Evolutionary conservation across 2,329 filamentous ascomycete species (phyloP).

Genomic region (Trichoderma citrinoviride): DNA sequence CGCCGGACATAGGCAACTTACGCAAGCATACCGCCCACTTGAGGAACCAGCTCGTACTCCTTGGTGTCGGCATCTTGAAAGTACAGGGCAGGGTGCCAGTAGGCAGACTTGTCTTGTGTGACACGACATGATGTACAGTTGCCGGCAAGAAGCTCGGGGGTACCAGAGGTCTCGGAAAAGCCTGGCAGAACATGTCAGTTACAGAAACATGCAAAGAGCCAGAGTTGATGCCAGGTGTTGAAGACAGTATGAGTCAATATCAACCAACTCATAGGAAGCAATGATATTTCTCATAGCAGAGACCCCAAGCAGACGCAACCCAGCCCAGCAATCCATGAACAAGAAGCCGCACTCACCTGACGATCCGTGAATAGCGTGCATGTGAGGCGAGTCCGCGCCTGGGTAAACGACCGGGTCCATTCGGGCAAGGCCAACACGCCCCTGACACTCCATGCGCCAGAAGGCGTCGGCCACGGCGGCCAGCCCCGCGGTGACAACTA

Average conservation of each 20-base stretch:
- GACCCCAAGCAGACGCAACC: neutral
- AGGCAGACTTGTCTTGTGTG: slow-evolving; percentile 78
- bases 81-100: slow-evolving; percentile 80
- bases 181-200: slow-evolving; percentile 45
- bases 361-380: slow-evolving; percentile 73
- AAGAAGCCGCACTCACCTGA: slow-evolving; percentile 56
- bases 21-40: slow-evolving; percentile 82
- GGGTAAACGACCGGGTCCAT: slow-evolving; percentile 74
- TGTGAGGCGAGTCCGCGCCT: slow-evolving; percentile 60
- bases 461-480: slow-evolving; percentile 60
- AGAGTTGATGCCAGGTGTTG: neutral
- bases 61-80: slow-evolving; percentile 67
- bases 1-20: slow-evolving; percentile 48
- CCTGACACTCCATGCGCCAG: slow-evolving; percentile 86
- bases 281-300: neutral
- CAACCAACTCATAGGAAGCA: neutral
- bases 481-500: slow-evolving; percentile 35
- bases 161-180: slow-evolving; percentile 59
- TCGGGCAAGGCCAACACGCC: slow-evolving; percentile 64
- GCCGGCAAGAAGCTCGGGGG: slow-evolving; percentile 55
- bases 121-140: slow-evolving; percentile 81
- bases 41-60: slow-evolving; percentile 64
- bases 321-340: slow-evolving; percentile 25
- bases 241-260: neutral
- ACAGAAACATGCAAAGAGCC: neutral